Conservation (phyloP, 73 alveolate species). For the Stentor coeruleus region DNA sequence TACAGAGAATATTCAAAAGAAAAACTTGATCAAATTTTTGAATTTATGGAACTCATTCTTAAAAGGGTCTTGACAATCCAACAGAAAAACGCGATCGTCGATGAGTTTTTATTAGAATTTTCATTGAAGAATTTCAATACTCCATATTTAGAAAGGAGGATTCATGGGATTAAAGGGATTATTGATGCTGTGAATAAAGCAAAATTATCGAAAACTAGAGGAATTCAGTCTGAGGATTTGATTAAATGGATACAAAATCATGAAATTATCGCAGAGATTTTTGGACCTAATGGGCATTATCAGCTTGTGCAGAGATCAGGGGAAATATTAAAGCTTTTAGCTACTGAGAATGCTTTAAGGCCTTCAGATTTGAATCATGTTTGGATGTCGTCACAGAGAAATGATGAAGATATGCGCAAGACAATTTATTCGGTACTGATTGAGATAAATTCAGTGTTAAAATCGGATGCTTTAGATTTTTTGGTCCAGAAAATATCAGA, state of each 20-base stretch:
- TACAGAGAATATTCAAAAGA: conserved; percentile 65
- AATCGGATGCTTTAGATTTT: conserved; percentile 31
- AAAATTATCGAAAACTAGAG: conserved; percentile 33
- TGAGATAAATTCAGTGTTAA: conserved; percentile 45
- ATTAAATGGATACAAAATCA: conserved; percentile 52
- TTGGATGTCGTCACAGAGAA: conserved; percentile 64
- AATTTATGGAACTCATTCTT: conserved; percentile 37
- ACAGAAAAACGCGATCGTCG: conserved; percentile 43
- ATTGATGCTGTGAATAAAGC: conserved; percentile 46
- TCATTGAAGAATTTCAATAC: conserved; percentile 59
- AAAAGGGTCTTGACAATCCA: conserved; percentile 47
- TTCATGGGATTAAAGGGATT: conserved; percentile 73
- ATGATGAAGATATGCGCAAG: conserved; percentile 57
- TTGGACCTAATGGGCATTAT: conserved; percentile 53
- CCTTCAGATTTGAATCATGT: conserved; percentile 50
- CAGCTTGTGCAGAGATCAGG: conserved; percentile 72
- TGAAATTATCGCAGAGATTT: conserved; percentile 54
- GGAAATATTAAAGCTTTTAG: conserved; percentile 61
- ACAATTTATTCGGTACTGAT: conserved; percentile 62
- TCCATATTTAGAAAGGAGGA: conserved; percentile 69
- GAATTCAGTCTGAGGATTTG: conserved; percentile 24
- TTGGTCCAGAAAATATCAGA: conserved; percentile 39
- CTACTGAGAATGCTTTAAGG: conserved; percentile 48
- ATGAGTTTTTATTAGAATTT: conserved; percentile 52
- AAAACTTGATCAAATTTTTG: conserved; percentile 57